These are phyloP conservation scores for Barbarea vulgaris DNA, from an alignment of 345 rosid species.

Conservation along the genomic window DNA sequence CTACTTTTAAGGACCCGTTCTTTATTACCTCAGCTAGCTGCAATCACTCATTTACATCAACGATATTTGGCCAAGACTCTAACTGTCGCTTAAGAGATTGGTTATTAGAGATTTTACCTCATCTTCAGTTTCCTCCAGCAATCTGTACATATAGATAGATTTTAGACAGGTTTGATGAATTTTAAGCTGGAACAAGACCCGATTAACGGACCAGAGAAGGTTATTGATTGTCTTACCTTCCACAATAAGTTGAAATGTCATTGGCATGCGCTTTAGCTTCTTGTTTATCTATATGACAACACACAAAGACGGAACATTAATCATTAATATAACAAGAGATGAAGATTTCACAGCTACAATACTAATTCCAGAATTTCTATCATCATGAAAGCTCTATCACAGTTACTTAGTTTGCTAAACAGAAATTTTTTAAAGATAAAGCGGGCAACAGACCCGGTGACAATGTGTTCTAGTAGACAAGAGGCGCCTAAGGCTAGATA, in stretches of 20 bases:
- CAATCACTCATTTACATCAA: slow-evolving; percentile 25
- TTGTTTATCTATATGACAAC: slow-evolving; percentile 68
- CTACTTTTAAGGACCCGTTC: slow-evolving; percentile 70
- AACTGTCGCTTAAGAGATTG: slow-evolving; percentile 20
- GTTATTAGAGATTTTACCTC: slow-evolving; percentile 53
- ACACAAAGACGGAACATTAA: slow-evolving; percentile 28
- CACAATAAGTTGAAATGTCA: slow-evolving; percentile 88
- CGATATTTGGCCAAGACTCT: background rate
- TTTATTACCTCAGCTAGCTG: slow-evolving; percentile 77
- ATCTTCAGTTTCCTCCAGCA: slow-evolving; percentile 93
- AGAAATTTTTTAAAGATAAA: slow-evolving; percentile 8
- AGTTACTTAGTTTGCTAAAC: background rate
- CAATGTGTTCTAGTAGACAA: background rate
- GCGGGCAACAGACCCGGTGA: background rate
- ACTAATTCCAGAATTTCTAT: slow-evolving; percentile 3
- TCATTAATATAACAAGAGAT: slow-evolving; percentile 3
- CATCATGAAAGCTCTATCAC: slow-evolving; percentile 8
- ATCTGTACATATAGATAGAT: slow-evolving; percentile 44
- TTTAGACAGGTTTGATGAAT: background rate
- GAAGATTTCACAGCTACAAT: slow-evolving; percentile 20
- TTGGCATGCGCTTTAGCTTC: slow-evolving; percentile 90
- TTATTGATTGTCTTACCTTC: slow-evolving; percentile 59
- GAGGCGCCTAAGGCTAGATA: background rate
- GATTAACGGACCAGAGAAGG: background rate
- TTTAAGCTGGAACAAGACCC: slow-evolving; percentile 3